Evolutionary conservation across 2,329 filamentous ascomycete genomes (phyloP).

Genomic region (Pseudogymnoascus sp.): DNA sequence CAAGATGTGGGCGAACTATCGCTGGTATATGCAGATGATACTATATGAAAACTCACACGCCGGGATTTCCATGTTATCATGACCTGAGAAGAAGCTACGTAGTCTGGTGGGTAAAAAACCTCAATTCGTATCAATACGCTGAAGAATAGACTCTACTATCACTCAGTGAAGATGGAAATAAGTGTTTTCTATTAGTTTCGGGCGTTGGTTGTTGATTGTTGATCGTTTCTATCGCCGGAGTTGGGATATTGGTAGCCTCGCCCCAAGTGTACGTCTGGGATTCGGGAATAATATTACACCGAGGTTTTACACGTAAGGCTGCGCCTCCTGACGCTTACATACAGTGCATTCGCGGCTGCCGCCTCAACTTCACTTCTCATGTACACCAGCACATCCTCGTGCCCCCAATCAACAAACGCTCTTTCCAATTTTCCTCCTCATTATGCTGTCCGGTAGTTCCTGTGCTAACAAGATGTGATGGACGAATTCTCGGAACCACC

Average conservation of each 20-base stretch:
- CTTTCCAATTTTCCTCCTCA: background rate
- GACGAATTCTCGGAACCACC: background rate
- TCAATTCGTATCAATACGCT: background rate
- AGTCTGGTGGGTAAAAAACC: background rate
- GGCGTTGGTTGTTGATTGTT: too few relatives aligned
- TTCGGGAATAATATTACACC: background rate
- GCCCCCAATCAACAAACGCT: background rate
- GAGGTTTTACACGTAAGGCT: conserved; percentile 1
- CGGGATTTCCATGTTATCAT: background rate
- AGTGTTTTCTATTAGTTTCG: too few relatives aligned
- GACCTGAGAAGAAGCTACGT: background rate
- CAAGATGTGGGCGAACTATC: background rate
- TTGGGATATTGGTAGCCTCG: background rate
- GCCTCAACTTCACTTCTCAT: background rate
- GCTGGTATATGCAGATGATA: background rate
- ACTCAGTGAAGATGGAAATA: too few relatives aligned
- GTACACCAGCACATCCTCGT: background rate
- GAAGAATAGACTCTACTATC: background rate
- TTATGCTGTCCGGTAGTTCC: background rate
- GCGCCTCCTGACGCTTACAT: conserved; percentile 5
- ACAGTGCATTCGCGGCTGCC: background rate
- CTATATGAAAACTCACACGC: background rate
- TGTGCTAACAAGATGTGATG: conserved; percentile 2
- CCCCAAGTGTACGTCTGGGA: background rate
- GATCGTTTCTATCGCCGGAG: background rate